These are phyloP conservation scores for Xylariaceae sp. DNA, from an alignment of 2,329 filamentous ascomycete species.

Conservation along the genomic window DNA sequence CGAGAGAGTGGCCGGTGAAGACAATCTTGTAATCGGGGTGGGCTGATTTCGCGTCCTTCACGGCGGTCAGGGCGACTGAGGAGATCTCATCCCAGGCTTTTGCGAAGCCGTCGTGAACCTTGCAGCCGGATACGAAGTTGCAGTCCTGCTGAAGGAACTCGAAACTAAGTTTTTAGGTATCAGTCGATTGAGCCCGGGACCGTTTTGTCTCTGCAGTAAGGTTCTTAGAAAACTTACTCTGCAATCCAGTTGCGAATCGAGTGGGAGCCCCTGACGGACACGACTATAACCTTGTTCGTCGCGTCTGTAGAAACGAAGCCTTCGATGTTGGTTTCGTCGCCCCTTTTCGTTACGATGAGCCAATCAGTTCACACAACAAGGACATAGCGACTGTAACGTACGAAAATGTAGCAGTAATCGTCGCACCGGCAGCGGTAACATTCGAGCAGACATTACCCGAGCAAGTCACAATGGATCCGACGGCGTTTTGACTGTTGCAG, in stretches of 20 bases:
- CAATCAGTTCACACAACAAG: background rate
- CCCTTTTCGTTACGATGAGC: constrained; percentile 33
- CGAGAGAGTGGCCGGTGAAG: constrained; percentile 65
- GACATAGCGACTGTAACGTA: background rate
- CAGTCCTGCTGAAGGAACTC: constrained; percentile 38
- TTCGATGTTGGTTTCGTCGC: constrained; percentile 41
- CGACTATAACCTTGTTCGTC: constrained; percentile 49
- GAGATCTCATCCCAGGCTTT: constrained; percentile 55
- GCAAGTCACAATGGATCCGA: constrained; percentile 43
- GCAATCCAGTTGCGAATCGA: constrained; percentile 60
- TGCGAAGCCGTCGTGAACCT: constrained; percentile 56
- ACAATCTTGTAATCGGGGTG: constrained; percentile 53
- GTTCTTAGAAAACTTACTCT: constrained; percentile 36
- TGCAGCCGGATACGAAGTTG: constrained; percentile 44
- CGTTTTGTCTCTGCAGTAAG: background rate
- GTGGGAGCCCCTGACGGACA: constrained; percentile 56
- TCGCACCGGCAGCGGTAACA: constrained; percentile 42
- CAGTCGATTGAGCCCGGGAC: constrained; percentile 5
- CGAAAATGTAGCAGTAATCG: constrained; percentile 38
- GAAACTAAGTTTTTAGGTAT: constrained; percentile 30
- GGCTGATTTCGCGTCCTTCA: constrained; percentile 41
- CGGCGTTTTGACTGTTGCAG: constrained; percentile 45
- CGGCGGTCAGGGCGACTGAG: constrained; percentile 38
- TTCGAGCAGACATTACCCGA: constrained; percentile 40
- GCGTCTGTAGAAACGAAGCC: constrained; percentile 51